phyloP scores from a whole-genome alignment of 1,284 basidiomycete species.

The Termitomyces sp. region DNA sequence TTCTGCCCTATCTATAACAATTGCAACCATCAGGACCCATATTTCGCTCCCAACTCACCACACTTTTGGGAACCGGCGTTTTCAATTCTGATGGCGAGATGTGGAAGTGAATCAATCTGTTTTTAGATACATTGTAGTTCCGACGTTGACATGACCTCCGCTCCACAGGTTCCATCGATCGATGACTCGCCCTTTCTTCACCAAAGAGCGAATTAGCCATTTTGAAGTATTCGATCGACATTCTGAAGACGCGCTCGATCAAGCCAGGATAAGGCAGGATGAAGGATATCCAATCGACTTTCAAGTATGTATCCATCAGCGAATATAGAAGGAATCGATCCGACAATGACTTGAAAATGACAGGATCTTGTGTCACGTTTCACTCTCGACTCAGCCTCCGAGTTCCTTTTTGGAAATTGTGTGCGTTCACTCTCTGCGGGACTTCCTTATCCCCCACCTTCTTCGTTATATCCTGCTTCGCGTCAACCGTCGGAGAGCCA shows the following conservation, averaged over 20 bases:
- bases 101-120: conserved; percentile 33
- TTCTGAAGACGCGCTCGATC: conserved; percentile 29
- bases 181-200: conserved; percentile 49
- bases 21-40: conserved; percentile 19
- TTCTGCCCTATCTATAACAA: not conserved
- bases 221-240: conserved; percentile 43
- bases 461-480: conserved; percentile 9
- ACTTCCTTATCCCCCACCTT: conserved; percentile 24
- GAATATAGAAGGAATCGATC: not conserved
- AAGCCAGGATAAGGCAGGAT: conserved; percentile 26
- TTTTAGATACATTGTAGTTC: not conserved
- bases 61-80: conserved; percentile 43
- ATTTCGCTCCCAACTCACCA: conserved; percentile 25
- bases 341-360: not conserved
- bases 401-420: conserved; percentile 43
- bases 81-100: conserved; percentile 43
- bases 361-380: conserved; percentile 38
- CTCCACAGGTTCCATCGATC: conserved; percentile 36
- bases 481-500: conserved; percentile 9
- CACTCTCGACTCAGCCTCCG: conserved; percentile 39
- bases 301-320: conserved; percentile 23
- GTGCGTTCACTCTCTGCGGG: conserved; percentile 26
- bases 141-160: not conserved
- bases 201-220: conserved; percentile 36
- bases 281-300: conserved; percentile 39